These are phyloP conservation scores for Peronospora belbahrii DNA, from an alignment of 352 stramenopile species.

Conservation along the genomic window DNA sequence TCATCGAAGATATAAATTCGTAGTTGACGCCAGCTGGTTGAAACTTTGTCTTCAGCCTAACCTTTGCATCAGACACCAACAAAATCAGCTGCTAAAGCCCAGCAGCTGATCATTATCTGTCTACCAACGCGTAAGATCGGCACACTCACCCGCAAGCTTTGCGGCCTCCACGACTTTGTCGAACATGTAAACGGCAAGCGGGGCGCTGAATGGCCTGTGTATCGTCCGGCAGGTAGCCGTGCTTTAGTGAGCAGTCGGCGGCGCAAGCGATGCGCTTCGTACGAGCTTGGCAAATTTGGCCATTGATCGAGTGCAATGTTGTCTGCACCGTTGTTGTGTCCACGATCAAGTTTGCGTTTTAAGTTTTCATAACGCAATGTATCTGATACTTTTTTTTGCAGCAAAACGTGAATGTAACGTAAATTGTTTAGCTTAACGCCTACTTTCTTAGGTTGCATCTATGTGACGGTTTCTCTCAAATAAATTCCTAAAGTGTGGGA, in stretches of 20 bases:
- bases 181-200: conserved; percentile 64
- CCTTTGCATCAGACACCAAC: neutral
- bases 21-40: no score
- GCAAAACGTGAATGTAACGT: no score
- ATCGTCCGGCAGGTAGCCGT: conserved; percentile 77
- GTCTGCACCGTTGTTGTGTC: conserved; percentile 75
- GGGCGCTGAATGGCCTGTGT: conserved; percentile 80
- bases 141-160: conserved; percentile 61
- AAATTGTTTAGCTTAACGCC: no score
- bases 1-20: no score
- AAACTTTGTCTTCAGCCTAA: no score
- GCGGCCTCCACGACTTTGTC: conserved; percentile 51
- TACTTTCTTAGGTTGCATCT: no score
- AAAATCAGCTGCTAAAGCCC: neutral
- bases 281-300: conserved; percentile 65
- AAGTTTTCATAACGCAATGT: no score
- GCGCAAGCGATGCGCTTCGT: conserved; percentile 78
- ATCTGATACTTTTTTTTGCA: no score
- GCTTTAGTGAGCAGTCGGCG: conserved; percentile 79
- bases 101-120: neutral
- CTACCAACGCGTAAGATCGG: conserved; percentile 73
- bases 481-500: no score
- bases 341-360: conserved; percentile 75
- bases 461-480: no score
- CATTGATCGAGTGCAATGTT: conserved; percentile 71